Percentiles rank a stretch among this genome's conserved stretches.
Evolutionary conservation across 176 grass and related monocot genomes (phyloP).

Genomic region (Alopecurus myosuroides): DNA sequence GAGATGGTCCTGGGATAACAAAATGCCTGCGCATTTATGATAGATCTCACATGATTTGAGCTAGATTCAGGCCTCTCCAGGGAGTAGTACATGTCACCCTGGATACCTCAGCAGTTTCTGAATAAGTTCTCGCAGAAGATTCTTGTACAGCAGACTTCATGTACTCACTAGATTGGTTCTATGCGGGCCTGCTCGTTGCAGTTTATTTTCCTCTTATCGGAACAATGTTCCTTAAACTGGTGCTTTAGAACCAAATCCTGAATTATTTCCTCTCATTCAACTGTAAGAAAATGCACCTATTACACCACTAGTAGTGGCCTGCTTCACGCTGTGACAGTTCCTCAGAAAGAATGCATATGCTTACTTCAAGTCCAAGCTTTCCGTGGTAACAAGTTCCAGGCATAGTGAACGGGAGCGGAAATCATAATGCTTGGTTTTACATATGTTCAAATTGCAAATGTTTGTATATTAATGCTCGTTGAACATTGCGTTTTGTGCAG

Average conservation of each 20-base stretch:
- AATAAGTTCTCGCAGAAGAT: not conserved
- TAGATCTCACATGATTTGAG: not conserved
- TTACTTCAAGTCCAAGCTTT: not conserved
- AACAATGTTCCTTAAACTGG: not conserved
- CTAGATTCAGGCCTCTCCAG: not conserved
- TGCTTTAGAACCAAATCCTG: not conserved
- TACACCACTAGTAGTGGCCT: not conserved
- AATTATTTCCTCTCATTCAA: not conserved
- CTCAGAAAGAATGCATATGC: not conserved
- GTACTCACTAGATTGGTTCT: not conserved
- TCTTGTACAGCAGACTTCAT: not conserved
- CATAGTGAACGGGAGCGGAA: not conserved
- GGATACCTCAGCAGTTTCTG: not conserved
- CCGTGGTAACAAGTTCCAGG: not conserved
- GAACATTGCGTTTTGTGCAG: slow-evolving; percentile 37
- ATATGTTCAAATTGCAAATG: not conserved
- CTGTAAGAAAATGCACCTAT: not conserved
- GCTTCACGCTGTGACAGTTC: not conserved
- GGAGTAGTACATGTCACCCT: not conserved
- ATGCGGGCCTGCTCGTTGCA: not conserved
- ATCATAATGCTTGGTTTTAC: not conserved
- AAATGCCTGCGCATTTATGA: not conserved
- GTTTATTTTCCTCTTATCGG: not conserved
- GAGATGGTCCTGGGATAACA: not conserved
- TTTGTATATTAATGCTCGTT: not conserved